Evolutionary conservation across 2,329 filamentous ascomycete species (phyloP).

Genomic region (Cercospora janseana): DNA sequence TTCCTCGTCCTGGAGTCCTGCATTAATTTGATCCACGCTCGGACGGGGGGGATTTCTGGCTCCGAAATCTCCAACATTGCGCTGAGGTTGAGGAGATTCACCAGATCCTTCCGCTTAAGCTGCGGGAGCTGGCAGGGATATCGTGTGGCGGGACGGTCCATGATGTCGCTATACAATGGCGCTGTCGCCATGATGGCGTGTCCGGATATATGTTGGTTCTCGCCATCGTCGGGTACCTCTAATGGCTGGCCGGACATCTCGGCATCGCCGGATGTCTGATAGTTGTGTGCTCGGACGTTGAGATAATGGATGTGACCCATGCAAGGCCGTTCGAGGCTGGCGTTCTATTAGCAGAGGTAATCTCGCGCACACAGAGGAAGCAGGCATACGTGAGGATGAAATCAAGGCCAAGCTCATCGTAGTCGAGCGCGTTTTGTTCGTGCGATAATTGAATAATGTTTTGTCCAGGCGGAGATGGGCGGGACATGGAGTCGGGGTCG

Average conservation of each 20-base stretch:
- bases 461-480: background rate
- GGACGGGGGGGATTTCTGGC: slow-evolving; percentile 26
- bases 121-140: slow-evolving; percentile 20
- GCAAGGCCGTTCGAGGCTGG: slow-evolving; percentile 26
- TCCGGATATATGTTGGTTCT: slow-evolving; percentile 29
- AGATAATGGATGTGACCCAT: slow-evolving; percentile 29
- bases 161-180: slow-evolving; percentile 21
- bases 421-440: slow-evolving; percentile 25
- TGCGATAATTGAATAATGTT: slow-evolving; percentile 2
- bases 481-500: no score
- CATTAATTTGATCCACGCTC: slow-evolving; percentile 28
- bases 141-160: slow-evolving; percentile 17
- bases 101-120: slow-evolving; percentile 23
- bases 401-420: slow-evolving; percentile 27
- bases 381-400: slow-evolving; percentile 26
- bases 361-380: background rate
- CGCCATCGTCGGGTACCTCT: slow-evolving; percentile 26
- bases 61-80: slow-evolving; percentile 22
- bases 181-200: slow-evolving; percentile 28
- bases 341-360: background rate
- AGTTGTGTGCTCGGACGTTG: slow-evolving; percentile 28
- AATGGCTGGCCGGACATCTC: slow-evolving; percentile 13
- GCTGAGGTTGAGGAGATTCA: slow-evolving; percentile 24
- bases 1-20: slow-evolving; percentile 18
- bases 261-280: slow-evolving; percentile 16